Evolutionary conservation across 805 yeast species (phyloP).

Genomic region (Candida ascalaphidarum): DNA sequence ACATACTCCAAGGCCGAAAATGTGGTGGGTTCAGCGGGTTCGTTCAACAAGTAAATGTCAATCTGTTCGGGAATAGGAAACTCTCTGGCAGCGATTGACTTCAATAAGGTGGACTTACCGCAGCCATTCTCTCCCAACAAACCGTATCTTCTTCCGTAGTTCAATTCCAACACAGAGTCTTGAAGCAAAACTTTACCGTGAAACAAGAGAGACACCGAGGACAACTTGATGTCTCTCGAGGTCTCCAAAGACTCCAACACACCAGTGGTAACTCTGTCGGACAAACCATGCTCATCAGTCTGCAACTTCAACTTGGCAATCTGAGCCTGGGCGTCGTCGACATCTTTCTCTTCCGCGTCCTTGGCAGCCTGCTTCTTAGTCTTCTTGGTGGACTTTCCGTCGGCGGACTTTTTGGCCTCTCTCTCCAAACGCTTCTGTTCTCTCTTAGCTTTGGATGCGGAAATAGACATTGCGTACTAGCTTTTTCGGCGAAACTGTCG

Average conservation of each 20-base stretch:
- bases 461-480: slow-evolving; percentile 37
- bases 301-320: slow-evolving; percentile 85
- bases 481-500: too few relatives aligned
- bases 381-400: slow-evolving; percentile 69
- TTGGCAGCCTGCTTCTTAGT: slow-evolving; percentile 48
- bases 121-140: slow-evolving; percentile 97
- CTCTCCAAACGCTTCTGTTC: slow-evolving; percentile 82
- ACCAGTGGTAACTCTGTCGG: slow-evolving; percentile 98
- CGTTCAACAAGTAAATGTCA: slow-evolving; percentile 89
- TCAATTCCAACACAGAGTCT: slow-evolving; percentile 86
- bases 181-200: slow-evolving; percentile 96
- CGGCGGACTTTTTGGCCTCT: slow-evolving; percentile 42
- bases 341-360: slow-evolving; percentile 43
- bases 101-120: slow-evolving; percentile 93
- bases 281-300: slow-evolving; percentile 86
- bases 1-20: slow-evolving; percentile 91
- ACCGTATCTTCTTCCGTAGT: slow-evolving; percentile 97
- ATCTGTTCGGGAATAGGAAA: slow-evolving; percentile 89
- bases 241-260: slow-evolving; percentile 83
- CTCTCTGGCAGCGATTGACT: slow-evolving; percentile 92
- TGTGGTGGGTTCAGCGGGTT: slow-evolving; percentile 95
- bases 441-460: slow-evolving; percentile 96
- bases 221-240: slow-evolving; percentile 87
- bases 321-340: slow-evolving; percentile 58
- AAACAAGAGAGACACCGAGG: slow-evolving; percentile 85